These are phyloP conservation scores for Furcasterigmium sp. DNA, from an alignment of 2,329 filamentous ascomycete species.

Conservation along the genomic window DNA sequence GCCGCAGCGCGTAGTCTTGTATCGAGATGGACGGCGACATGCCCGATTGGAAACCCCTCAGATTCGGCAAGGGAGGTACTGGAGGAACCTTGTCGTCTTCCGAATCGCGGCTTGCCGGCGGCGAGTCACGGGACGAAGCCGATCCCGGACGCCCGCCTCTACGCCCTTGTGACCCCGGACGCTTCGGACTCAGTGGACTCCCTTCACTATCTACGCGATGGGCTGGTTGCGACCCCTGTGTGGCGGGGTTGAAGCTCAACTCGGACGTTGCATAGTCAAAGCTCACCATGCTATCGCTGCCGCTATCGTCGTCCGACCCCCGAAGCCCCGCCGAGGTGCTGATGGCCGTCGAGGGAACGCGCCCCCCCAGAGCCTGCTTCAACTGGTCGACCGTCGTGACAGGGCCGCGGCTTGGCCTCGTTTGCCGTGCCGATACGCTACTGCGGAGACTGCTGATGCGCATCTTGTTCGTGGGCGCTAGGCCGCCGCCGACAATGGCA, in stretches of 20 bases:
- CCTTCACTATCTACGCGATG: conserved; percentile 18
- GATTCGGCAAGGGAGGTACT: conserved; percentile 48
- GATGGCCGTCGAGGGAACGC: conserved; percentile 32
- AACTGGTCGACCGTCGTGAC: conserved; percentile 60
- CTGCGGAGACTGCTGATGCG: conserved; percentile 52
- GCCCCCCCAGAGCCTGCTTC: conserved; percentile 55
- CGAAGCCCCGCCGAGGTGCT: conserved; percentile 27
- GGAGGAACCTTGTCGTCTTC: conserved; percentile 42
- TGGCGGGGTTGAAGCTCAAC: conserved; percentile 49
- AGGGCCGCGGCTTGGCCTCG: conserved; percentile 39
- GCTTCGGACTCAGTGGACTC: conserved; percentile 20
- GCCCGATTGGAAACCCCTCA: conserved; percentile 17
- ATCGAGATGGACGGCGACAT: conserved; percentile 19
- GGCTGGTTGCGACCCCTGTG: conserved; percentile 5
- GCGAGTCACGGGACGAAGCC: conserved; percentile 29
- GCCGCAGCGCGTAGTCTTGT: conserved; percentile 29
- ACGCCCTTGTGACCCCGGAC: conserved; percentile 28
- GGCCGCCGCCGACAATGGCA: conserved; percentile 22
- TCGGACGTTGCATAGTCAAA: conserved; percentile 66
- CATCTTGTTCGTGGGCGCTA: conserved; percentile 32
- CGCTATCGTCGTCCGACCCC: conserved; percentile 45
- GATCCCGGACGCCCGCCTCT: conserved; percentile 36
- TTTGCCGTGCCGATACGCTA: conserved; percentile 38
- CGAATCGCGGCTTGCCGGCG: conserved; percentile 15
- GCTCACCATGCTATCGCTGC: conserved; percentile 65